phyloP scores from a whole-genome alignment of 1,284 basidiomycete species.

The Pholiota adiposa region DNA sequence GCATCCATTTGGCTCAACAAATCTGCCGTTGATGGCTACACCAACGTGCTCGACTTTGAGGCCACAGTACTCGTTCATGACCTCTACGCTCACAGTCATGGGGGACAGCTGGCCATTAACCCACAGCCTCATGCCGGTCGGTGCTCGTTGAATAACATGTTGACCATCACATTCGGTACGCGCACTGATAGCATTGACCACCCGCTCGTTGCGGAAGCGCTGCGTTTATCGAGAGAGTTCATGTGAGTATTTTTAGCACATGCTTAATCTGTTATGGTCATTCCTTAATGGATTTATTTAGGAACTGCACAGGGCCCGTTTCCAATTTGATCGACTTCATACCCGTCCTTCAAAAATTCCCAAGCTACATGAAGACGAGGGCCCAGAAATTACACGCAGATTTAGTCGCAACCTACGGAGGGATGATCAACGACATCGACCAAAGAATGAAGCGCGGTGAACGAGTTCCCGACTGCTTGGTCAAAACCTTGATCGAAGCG shows the following conservation, averaged over 20 bases:
- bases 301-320: slow-evolving; percentile 40
- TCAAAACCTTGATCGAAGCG: slow-evolving; percentile 34
- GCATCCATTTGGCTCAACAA: slow-evolving; percentile 35
- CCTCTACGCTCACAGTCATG: slow-evolving; percentile 31
- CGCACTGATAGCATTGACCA: slow-evolving; percentile 38
- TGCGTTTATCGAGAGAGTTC: slow-evolving; percentile 41
- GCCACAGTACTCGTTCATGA: slow-evolving; percentile 39
- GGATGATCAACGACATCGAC: slow-evolving; percentile 39
- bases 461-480: slow-evolving; percentile 41
- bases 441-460: slow-evolving; percentile 35
- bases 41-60: slow-evolving; percentile 38
- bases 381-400: slow-evolving; percentile 36
- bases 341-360: slow-evolving; percentile 40
- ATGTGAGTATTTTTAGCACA: slow-evolving; percentile 28
- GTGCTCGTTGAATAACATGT: slow-evolving; percentile 44
- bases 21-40: slow-evolving; percentile 38
- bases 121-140: slow-evolving; percentile 38
- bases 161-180: slow-evolving; percentile 40
- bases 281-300: slow-evolving; percentile 6
- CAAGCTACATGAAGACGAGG: slow-evolving; percentile 35
- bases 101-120: slow-evolving; percentile 35
- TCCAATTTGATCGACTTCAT: slow-evolving; percentile 46
- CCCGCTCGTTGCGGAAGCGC: slow-evolving; percentile 33
- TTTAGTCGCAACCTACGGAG: slow-evolving; percentile 39
- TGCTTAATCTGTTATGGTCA: background rate